Evolutionary conservation across 2,329 filamentous ascomycete genomes (phyloP).

Genomic region (Onygenales sp.): DNA sequence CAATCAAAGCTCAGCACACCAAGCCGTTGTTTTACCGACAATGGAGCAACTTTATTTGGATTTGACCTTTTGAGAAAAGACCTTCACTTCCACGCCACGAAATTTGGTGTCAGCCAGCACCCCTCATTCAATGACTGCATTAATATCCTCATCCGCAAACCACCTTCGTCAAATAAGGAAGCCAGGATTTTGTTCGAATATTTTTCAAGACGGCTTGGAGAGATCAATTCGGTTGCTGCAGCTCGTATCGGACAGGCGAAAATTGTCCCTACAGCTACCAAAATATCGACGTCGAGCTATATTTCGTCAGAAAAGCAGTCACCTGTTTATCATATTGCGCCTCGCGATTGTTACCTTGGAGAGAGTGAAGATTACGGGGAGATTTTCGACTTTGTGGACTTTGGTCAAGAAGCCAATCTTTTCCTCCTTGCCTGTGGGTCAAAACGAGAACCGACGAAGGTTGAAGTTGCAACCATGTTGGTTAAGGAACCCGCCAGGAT

Average conservation of each 20-base stretch:
- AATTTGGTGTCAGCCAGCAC: conserved; percentile 78
- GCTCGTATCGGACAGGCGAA: conserved; percentile 52
- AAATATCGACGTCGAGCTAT: conserved; percentile 17
- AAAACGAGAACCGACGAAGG: conserved; percentile 79
- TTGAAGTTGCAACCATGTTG: conserved; percentile 76
- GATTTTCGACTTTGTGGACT: conserved; percentile 96
- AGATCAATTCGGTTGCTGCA: conserved; percentile 56
- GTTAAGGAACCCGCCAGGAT: conserved; percentile 75
- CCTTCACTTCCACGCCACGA: conserved; percentile 68
- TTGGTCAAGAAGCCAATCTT: conserved; percentile 74
- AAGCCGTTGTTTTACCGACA: conserved; percentile 72
- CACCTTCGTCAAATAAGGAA: conserved; percentile 56
- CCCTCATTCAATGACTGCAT: conserved; percentile 72
- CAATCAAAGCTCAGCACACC: conserved; percentile 58
- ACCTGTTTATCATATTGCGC: conserved; percentile 50
- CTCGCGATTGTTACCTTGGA: conserved; percentile 72
- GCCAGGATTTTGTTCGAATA: conserved; percentile 73
- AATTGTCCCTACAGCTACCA: conserved; percentile 59
- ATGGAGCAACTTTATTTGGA: conserved; percentile 63
- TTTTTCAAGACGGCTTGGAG: conserved; percentile 65
- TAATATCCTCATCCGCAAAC: conserved; percentile 59
- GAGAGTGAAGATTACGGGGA: conserved; percentile 63
- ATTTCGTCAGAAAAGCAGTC: conserved; percentile 31
- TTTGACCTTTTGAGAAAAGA: conserved; percentile 69
- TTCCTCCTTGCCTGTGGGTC: conserved; percentile 85